A percentile compares a stretch with the other conserved stretches of the same genome.
These are phyloP conservation scores for Thermothielavioides terrestris DNA, from an alignment of 495 filamentous ascomycete species.

Conservation along the genomic window DNA sequence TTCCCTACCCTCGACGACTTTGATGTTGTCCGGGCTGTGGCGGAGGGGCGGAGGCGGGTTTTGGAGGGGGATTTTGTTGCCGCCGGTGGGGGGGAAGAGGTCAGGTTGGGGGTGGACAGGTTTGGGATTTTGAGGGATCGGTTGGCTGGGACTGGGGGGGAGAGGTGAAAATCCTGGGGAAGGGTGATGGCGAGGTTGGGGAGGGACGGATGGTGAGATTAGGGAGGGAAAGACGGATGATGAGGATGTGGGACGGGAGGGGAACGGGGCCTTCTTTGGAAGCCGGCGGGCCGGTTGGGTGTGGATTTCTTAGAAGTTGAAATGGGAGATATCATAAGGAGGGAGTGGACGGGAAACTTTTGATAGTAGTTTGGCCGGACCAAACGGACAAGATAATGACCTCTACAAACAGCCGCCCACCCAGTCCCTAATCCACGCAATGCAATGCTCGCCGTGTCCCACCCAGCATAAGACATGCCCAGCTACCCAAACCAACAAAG, in stretches of 20 bases:
- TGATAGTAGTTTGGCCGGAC: background rate
- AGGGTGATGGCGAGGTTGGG: background rate
- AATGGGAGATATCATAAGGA: background rate
- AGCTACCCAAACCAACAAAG: background rate
- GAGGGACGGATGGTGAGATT: background rate
- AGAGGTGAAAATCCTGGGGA: too few relatives aligned
- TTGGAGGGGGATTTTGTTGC: background rate
- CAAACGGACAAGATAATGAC: background rate
- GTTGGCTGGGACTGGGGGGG: background rate
- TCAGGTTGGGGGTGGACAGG: background rate
- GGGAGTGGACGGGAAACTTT: background rate
- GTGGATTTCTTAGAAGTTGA: background rate
- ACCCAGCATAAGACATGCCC: too few relatives aligned
- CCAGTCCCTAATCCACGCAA: background rate
- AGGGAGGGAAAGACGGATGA: background rate
- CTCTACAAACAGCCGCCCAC: background rate
- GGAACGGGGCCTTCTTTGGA: too few relatives aligned
- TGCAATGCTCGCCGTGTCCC: slow-evolving; percentile 1
- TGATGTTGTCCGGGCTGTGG: background rate
- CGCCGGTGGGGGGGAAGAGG: too few relatives aligned
- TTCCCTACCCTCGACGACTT: slow-evolving; percentile 4
- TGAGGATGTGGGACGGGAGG: background rate
- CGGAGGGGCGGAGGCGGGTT: background rate
- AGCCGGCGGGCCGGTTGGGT: too few relatives aligned
- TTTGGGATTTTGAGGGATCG: background rate